Evolutionary conservation across 192 early-diverging fungal species (phyloP), one percentile per base, ranked within the genome.

Genomic region (Backusella macrospora): DNA sequence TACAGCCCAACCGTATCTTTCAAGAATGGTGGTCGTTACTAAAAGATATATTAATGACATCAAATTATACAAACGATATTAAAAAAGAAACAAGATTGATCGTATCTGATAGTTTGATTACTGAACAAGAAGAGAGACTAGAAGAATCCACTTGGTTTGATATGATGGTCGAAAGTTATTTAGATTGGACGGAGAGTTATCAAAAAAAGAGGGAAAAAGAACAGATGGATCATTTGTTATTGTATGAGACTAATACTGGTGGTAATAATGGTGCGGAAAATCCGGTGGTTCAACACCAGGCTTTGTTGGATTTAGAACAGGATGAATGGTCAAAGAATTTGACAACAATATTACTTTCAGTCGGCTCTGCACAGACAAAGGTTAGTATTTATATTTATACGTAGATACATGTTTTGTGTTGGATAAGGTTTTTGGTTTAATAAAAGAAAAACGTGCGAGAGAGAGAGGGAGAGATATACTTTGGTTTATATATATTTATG

Each of bases 281-380:
- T 21, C 45, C 18, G 3, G 46, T 73, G 21, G 7, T 34, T 21
- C 23, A 55, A 46, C 76, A 76, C 42, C 77, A 69, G 16, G 64
- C 68, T 3, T 45, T 78, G 14, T 47, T 76, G 23, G 79, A 78
- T 46, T 44, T 76, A 15, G 76, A 78, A 26, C 73, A 82, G 40
- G 74, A 82, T 34, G 73, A 78, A 40, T 82, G 80, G 80, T 78
- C 76, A 5, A 77, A 55, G 23, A 82, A 82, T 42, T 37, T 82
- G 37, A 68, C 65, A 10, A 21, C 42, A 2, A 73, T 82, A n/a
- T 34, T 82, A 9, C 14, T 78, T 1, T 26, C 63, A 1, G 45
- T 82, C 16, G 80, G 80, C 40, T 74, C 73, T 26, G 72, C 71
- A 7, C 49, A 75, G 49, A 70, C 80, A 45, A 82, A 82, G 74